A percentile compares a stretch with the other conserved stretches of the same genome.
These are phyloP conservation scores for Tylopilus felleus DNA, from an alignment of 768 basidiomycete genomes.

Conservation along the genomic window DNA sequence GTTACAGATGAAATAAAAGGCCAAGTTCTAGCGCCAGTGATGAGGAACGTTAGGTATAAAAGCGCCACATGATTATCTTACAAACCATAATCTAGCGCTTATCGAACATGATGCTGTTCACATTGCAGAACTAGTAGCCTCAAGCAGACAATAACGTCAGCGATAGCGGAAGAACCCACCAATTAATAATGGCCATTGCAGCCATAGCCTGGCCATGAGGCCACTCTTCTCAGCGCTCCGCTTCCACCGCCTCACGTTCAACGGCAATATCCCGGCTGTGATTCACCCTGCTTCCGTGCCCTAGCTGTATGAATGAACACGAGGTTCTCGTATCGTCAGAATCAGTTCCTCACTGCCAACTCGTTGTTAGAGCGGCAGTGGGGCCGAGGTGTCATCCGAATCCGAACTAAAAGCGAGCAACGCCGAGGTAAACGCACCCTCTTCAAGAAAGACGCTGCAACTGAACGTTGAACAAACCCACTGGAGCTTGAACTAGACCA, in stretches of 20 bases:
- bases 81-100: not conserved
- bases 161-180: not conserved
- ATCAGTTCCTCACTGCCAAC: not conserved
- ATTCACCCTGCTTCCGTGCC: not conserved
- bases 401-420: constrained; percentile 12
- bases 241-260: constrained; percentile 1
- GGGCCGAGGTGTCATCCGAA: not conserved
- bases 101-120: not conserved
- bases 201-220: constrained; percentile 6
- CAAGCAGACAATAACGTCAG: constrained; percentile 4
- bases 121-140: not conserved
- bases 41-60: not conserved
- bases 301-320: not conserved
- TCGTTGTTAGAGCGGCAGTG: constrained; percentile 13
- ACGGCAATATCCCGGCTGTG: not conserved
- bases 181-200: not conserved
- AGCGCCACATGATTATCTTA: not conserved
- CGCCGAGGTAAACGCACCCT: not conserved
- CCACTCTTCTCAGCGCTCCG: not conserved
- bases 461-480: not conserved
- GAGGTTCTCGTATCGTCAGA: not conserved
- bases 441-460: not conserved
- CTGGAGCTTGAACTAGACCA: not conserved
- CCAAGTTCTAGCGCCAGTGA: constrained; percentile 6
- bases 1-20: not conserved